Conservation (phyloP, 495 filamentous ascomycete species). For the Penicillium coprophilum region DNA sequence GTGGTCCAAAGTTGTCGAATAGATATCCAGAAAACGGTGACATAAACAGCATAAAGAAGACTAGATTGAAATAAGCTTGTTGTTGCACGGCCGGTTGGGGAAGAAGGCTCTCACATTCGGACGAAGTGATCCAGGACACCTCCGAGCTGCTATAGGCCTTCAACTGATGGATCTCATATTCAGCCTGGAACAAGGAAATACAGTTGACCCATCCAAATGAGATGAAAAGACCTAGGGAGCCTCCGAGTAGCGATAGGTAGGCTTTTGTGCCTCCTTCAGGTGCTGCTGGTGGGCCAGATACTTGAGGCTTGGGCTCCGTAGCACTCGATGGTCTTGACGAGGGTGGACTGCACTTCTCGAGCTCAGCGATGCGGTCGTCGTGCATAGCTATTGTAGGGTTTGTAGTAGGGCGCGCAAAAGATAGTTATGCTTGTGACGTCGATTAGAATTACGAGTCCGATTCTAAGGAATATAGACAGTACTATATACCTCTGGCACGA, state of each 20-base stretch:
- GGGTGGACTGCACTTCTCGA: too few species aligned
- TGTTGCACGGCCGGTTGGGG: background rate
- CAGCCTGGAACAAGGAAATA: constrained; percentile 54
- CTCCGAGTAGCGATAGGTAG: constrained; percentile 58
- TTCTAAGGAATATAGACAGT: too few species aligned
- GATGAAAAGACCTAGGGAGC: constrained; percentile 55
- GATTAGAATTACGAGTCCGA: too few species aligned
- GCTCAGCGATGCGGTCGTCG: too few species aligned
- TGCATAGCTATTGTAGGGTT: too few species aligned
- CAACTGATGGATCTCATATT: constrained; percentile 43
- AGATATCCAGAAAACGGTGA: constrained; percentile 30
- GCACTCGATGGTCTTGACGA: background rate
- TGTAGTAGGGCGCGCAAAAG: too few species aligned
- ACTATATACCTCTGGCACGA: too few species aligned
- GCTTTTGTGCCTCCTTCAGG: constrained; percentile 62
- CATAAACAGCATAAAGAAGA: constrained; percentile 31
- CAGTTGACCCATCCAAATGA: constrained; percentile 58
- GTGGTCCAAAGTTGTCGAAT: constrained; percentile 21
- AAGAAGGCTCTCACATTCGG: constrained; percentile 18
- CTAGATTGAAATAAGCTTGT: constrained; percentile 5
- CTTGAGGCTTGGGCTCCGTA: background rate
- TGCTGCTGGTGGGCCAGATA: background rate
- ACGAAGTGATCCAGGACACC: constrained; percentile 42
- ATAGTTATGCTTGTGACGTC: too few species aligned
- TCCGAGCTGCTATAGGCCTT: constrained; percentile 27